These are phyloP conservation scores for Neostapfia colusana DNA, from an alignment of 176 grass and related monocot species.

Conservation along the genomic window DNA sequence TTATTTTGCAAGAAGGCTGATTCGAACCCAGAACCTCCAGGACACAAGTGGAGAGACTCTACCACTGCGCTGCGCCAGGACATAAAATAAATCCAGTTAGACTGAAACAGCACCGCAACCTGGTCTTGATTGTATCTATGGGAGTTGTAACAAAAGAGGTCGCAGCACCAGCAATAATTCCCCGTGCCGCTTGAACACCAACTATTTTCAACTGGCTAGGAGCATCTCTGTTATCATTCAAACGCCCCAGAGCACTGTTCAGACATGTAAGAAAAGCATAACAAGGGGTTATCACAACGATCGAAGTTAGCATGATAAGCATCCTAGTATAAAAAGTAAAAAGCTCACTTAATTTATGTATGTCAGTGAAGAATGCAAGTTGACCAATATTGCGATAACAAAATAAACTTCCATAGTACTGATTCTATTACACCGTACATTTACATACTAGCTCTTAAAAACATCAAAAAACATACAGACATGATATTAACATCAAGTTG, in stretches of 20 bases:
- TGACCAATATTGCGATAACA: neutral
- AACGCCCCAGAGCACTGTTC: conserved; percentile 63
- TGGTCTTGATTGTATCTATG: conserved; percentile 96
- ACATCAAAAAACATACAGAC: neutral
- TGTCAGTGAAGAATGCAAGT: no score
- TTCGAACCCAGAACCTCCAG: no score
- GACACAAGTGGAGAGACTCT: no score
- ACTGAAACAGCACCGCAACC: conserved; percentile 62
- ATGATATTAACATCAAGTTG: neutral
- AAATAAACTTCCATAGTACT: neutral
- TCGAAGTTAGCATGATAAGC: conserved; percentile 5
- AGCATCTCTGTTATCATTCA: conserved; percentile 50
- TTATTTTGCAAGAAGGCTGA: no score
- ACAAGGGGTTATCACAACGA: neutral
- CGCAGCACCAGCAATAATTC: conserved; percentile 74
- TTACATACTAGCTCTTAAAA: neutral
- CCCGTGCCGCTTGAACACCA: conserved; percentile 86
- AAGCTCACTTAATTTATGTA: no score
- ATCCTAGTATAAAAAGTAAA: neutral
- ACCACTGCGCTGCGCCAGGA: no score
- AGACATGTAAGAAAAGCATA: conserved; percentile 30
- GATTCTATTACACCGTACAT: conserved; percentile 2
- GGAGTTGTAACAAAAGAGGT: conserved; percentile 95
- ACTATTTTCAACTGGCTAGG: conserved; percentile 73
- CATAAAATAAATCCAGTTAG: conserved; percentile 3